Percentiles rank a stretch among this genome's conserved stretches.
These are phyloP conservation scores for Exophiala spinifera DNA, from an alignment of 2,329 filamentous ascomycete species.

Conservation along the genomic window DNA sequence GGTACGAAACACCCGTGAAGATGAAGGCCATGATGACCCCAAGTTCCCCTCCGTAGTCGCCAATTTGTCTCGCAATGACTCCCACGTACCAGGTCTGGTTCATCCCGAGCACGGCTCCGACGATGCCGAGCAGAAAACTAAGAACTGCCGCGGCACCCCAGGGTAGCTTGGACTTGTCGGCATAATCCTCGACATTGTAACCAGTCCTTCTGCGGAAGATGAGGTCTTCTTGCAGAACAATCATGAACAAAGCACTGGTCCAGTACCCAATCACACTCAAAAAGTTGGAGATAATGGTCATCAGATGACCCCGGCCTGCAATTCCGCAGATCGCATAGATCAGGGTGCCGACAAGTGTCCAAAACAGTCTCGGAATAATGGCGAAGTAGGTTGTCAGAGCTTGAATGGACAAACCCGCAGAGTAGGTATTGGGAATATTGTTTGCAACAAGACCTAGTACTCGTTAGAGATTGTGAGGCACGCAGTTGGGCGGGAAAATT, in stretches of 20 bases:
- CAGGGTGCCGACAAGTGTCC: constrained; percentile 39
- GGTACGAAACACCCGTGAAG: constrained; percentile 37
- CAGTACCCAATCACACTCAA: constrained; percentile 48
- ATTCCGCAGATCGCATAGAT: constrained; percentile 45
- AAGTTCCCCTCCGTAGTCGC: constrained; percentile 37
- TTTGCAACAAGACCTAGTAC: constrained; percentile 41
- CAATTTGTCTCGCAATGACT: constrained; percentile 34
- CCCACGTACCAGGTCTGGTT: constrained; percentile 41
- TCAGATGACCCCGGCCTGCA: constrained; percentile 44
- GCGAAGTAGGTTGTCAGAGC: constrained; percentile 39
- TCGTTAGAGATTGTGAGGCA: background rate
- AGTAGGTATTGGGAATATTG: constrained; percentile 46
- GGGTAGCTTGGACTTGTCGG: constrained; percentile 38
- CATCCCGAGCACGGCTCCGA: constrained; percentile 42
- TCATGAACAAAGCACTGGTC: constrained; percentile 32
- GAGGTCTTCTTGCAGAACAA: constrained; percentile 43
- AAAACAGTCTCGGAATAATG: constrained; percentile 42
- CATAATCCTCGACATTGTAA: constrained; percentile 45
- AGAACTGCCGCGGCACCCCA: constrained; percentile 40
- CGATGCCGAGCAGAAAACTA: constrained; percentile 41
- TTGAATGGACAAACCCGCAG: constrained; percentile 45
- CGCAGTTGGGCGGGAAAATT: no score
- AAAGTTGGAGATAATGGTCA: constrained; percentile 45
- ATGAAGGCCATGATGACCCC: constrained; percentile 38
- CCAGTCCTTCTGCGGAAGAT: constrained; percentile 40